Conservation (phyloP, 2,329 filamentous ascomycete genomes). For the Colletotrichum orbiculare region DNA sequence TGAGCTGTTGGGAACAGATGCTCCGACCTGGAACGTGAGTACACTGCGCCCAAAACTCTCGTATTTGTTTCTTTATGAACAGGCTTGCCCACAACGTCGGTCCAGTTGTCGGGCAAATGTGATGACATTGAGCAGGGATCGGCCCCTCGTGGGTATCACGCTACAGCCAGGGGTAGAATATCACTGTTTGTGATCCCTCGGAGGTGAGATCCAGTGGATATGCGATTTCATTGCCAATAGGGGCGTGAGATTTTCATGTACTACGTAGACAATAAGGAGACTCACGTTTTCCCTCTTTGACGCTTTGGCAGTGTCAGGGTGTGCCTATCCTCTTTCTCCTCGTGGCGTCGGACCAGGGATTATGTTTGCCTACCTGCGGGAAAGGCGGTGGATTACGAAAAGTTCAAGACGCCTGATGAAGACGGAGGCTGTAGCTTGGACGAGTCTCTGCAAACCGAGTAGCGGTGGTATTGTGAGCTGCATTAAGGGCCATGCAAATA, state of each 20-base stretch:
- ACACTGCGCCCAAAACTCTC: background rate
- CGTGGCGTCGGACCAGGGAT: background rate
- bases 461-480: no score
- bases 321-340: background rate
- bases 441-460: slow-evolving; percentile 1
- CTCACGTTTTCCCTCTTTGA: background rate
- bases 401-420: background rate
- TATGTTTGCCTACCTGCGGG: slow-evolving; percentile 11
- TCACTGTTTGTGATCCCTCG: background rate
- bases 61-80: background rate
- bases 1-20: no score
- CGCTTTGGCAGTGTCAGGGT: background rate
- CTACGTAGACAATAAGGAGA: slow-evolving; percentile 1
- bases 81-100: background rate
- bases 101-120: background rate
- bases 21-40: no score
- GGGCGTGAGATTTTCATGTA: background rate
- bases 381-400: background rate
- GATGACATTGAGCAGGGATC: background rate
- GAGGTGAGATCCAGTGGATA: slow-evolving; percentile 13
- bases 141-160: slow-evolving; percentile 13
- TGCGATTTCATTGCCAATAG: background rate
- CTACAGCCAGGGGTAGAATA: slow-evolving; percentile 4
- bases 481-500: no score
- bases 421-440: slow-evolving; percentile 1